Evolutionary conservation across 139 green algal genomes (phyloP), one percentile per base, ranked within the genome.

Genomic region (Trebouxia sp.): DNA sequence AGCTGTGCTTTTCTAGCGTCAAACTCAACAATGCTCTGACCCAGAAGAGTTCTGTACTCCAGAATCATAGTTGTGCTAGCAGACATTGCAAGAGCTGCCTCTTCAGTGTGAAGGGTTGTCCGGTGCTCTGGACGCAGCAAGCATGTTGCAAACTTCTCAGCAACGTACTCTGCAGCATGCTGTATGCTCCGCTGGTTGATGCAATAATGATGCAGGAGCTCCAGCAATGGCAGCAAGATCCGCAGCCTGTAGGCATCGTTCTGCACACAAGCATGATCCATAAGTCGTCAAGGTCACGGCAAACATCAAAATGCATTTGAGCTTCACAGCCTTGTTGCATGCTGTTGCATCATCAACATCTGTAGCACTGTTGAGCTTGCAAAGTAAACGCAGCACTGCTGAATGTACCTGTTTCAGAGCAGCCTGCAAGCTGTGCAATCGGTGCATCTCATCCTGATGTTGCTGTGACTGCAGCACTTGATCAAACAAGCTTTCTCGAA

Each of bases 131-230:
- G 62, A 14, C 26, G 69, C 5, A 77, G 42, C 11, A 77, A 7
- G 24, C 69, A 77, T 20, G 39, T 26, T 8, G 41, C 43, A 55
- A 77, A 77, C 38, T 41, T 77, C 5, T 38, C 41, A 12, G 17
- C 69, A 38, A 77, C 20, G 9, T 41, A 51, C 37, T 48, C 69
- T 41, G 69, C 69, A 56, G 69, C 69, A 15, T 51, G 41, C 69
- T 77, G 69, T 26, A 77, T 77, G 69, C 39, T 56, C 5, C 11
- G 22, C 69, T 77, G 69, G n/a, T 77, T 77, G 41, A 77, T 55
- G 26, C 41, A 51, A 26, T 77, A 53, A 22, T 77, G 69, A 28
- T 77, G 69, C 41, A 77, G 69, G 39, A 77, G 43, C 69, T 77
- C 69, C 1, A 77, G 69, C 43, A 77, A 77, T 26, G 69, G 69